Conservation (phyloP, 805 yeast species). For the Candida odintsovae region DNA sequence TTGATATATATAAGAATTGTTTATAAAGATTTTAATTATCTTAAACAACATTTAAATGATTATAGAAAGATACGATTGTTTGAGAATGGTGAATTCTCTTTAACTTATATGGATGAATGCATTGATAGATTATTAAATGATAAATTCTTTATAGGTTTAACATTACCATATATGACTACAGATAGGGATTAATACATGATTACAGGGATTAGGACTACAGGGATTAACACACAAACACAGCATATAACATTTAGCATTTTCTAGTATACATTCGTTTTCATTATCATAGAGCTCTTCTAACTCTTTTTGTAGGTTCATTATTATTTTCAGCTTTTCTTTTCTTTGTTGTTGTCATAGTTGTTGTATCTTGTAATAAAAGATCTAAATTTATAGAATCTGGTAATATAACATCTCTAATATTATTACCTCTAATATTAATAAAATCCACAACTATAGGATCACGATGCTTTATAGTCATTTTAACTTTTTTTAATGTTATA, state of each 20-base stretch:
- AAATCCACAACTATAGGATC: slow-evolving; percentile 68
- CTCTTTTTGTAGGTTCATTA: slow-evolving; percentile 24
- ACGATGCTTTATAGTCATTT: slow-evolving; percentile 66
- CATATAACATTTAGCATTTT: not conserved
- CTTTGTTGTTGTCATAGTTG: slow-evolving; percentile 4
- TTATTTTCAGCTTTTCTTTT: slow-evolving; percentile 17
- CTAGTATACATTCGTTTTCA: not conserved
- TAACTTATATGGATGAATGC: slow-evolving; percentile 66
- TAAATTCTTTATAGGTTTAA: slow-evolving; percentile 64
- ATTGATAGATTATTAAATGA: slow-evolving; percentile 53
- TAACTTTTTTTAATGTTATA: slow-evolving; percentile 72
- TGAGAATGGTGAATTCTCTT: slow-evolving; percentile 33
- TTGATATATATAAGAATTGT: slow-evolving; percentile 54
- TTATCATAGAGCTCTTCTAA: slow-evolving; percentile 27
- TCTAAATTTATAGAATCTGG: slow-evolving; percentile 85
- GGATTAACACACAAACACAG: no score
- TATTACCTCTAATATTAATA: slow-evolving; percentile 85
- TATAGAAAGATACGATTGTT: slow-evolving; percentile 57
- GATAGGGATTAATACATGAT: no score
- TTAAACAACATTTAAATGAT: slow-evolving; percentile 59
- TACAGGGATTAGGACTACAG: no score
- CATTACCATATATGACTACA: slow-evolving; percentile 51
- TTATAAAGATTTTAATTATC: slow-evolving; percentile 17
- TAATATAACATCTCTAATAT: slow-evolving; percentile 72
- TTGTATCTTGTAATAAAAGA: slow-evolving; percentile 43